Base-by-base conservation (phyloP, 2,329 filamentous ascomycete species). In the Zymoseptoria passerinii region DNA sequence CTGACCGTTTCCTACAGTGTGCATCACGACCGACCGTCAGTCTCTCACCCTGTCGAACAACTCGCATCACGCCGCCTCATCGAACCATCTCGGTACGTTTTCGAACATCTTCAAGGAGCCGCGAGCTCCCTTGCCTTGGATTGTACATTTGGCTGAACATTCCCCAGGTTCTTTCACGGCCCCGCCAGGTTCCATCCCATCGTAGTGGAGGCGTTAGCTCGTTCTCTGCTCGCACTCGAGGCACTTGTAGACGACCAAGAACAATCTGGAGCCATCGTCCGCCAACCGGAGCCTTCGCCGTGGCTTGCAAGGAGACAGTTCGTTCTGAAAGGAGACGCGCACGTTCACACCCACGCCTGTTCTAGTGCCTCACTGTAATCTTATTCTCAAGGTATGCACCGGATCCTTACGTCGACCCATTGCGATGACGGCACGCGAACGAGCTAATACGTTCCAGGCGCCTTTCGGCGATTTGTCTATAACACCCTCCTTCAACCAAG, bases 131-230 rank as follows among this genome's bases (percentile, higher is more conserved):
- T 72, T 71, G 69, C 71, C 71, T 70, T 48, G 35, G 35, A 58
- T 64, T 52, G 59, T 57, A 56, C 61, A 67, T 67, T 23, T 63
- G 57, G 70, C 68, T 71, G 69, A 69, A 72, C 74, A 77, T 77
- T 77, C 69, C 73, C 70, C 71, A 74, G 68, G 71, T 68, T 68
- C 63, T 73, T 44, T 66, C 71, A 73, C 73, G 71, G 69, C 62
- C 62, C 60, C 64, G 63, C 66, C 61, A 68, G 66, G 68, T 66
- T 61, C 55, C 50, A 28, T 60, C 62, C 64, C 57, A 60, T 65
- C 65, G 63, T 68, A 70, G 77, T 71, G 77, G 78, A 80, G 76
- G 75, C 78, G 78, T 80, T 80, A 78, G 75, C 73, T 80, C 78
- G 77, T 77, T 76, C 73, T 80, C 76, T 79, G 73, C 77, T 72